Base-by-base conservation (phyloP, 2,329 filamentous ascomycete species). In the Alternaria triticina region DNA sequence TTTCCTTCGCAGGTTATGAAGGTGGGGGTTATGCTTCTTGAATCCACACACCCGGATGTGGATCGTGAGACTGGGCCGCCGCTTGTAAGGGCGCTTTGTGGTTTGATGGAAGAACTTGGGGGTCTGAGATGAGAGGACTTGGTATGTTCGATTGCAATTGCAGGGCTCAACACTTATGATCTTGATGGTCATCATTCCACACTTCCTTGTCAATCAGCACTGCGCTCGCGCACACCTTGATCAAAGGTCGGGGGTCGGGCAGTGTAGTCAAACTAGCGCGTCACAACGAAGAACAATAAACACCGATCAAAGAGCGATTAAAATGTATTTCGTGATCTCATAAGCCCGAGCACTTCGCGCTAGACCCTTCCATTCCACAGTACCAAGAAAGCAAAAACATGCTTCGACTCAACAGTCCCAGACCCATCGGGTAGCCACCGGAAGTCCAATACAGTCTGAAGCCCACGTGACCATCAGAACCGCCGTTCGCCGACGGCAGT, bases 311-410 rank as follows among this genome's bases (percentile, higher is more conserved):
- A 56, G 47, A 56, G 45, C n/a, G 36, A 62, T 62, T 59, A 62
- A 59, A 57, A 54, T 45, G 54, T n/a, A 61, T 65, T 73, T 75
- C 74, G 60, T 76, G 66, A 70, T 72, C 70, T 76, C 74, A 67
- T 77, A 64, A 74, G 73, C 75, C 75, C 70, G 75, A 78, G 74
- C 75, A 74, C 75, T 78, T 78, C 75, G 74, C 75, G 72, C 71
- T 45, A 65, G 64, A 70, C 67, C 63, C 50, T 51, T 59, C 55
- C 40, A 52, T 43, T 59, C 50, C 56, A 28, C 62, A 57, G 45
- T 50, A 30, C 36, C 52, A 23, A 46, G 25, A 57, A 65, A 58
- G 47, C 50, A 54, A 33, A 59, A 17, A 54, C 28, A 50, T 33
- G n/a, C 49, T 36, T 40, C 20, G 7, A 60, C 17, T 17, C n/a